A percentile compares a stretch with the other conserved stretches of the same genome.
These are phyloP conservation scores for Aphanomyces astaci DNA, from an alignment of 352 stramenopile species.

Conservation along the genomic window DNA sequence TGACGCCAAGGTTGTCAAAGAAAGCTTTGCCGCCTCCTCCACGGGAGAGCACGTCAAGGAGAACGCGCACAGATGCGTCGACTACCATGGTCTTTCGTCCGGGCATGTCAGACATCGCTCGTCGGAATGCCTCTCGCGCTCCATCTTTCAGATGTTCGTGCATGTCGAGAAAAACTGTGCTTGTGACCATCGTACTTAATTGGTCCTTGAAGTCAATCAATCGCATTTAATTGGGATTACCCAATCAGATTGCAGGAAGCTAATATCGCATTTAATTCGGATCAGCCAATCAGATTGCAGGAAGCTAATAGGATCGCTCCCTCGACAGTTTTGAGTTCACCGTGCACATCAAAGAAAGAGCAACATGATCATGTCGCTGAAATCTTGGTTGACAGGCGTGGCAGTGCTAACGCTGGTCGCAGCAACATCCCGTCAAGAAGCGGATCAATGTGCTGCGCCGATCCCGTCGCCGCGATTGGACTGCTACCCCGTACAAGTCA, in stretches of 20 bases:
- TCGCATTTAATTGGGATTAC: background rate
- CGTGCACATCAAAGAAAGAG: background rate
- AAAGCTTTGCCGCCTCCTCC: constrained; percentile 55
- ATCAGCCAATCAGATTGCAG: background rate
- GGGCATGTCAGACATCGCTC: constrained; percentile 27
- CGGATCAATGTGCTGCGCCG: background rate
- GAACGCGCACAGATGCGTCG: constrained; percentile 42
- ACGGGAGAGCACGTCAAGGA: constrained; percentile 61
- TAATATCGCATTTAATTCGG: background rate
- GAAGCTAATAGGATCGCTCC: background rate
- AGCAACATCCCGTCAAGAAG: background rate
- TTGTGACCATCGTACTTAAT: background rate
- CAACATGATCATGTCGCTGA: background rate
- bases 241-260: background rate
- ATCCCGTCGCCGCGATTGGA: constrained; percentile 37
- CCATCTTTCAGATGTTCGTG: constrained; percentile 41
- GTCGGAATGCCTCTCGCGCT: constrained; percentile 39
- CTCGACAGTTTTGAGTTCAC: background rate
- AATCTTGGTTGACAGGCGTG: background rate
- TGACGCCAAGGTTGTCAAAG: constrained; percentile 46
- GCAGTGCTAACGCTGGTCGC: background rate
- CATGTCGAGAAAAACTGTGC: no score
- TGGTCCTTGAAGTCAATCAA: background rate
- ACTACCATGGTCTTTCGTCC: constrained; percentile 32
- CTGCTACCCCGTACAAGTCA: constrained; percentile 53